Base-by-base conservation (phyloP, 1,139 yeast species). In the Diutina siamensis region DNA sequence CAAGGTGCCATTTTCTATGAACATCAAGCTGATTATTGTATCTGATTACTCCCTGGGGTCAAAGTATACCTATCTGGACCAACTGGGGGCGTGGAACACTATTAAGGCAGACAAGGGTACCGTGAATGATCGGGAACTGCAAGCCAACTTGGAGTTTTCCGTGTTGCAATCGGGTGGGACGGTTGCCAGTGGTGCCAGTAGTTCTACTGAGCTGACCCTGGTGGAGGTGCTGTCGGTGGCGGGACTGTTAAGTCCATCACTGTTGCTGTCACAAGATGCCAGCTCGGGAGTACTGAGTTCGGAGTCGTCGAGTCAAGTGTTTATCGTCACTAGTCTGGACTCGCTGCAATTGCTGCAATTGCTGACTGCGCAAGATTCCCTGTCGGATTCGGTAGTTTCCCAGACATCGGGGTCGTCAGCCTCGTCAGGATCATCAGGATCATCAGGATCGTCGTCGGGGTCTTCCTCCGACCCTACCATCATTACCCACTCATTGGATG, bases 21-120 rank as follows among this genome's bases (percentile, higher is more conserved):
- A 72, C 52, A 73, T 88, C 51, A 70, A 80, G 55, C 67, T 73
- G 4, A 56, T 87, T 40, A 61, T 72, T 40, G 85, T 84, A 17
- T 67, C 78, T 33, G 96, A 88, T 61, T 88, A 87, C 61, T 86
- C 95, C 2, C 72, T 86, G 17, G 96, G 97, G 40, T 56, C 71
- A 1, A 71, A 72, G 50, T 87, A 88, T 61, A 7, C 21, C 21
- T 22, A 44, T 15, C 33, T 18, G 33, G 40, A 44, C 56, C 65
- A 68, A 44, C 59, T 80, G 19, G 95, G 95, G 31, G 56, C 62
- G 34, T 82, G 86, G 86, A 59, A 71, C 44, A 80, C 89, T 3
- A 84, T 87, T 51, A 59, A 70, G 34, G 80, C 94, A 28, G 63
- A 67, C 32, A 75, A 70, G 55, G 95, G 95, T 48, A 58, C 64